A percentile compares a stretch with the other conserved stretches of the same genome.
These are phyloP conservation scores for Eleusine indica DNA, from an alignment of 176 grass and related monocot species.

Conservation along the genomic window DNA sequence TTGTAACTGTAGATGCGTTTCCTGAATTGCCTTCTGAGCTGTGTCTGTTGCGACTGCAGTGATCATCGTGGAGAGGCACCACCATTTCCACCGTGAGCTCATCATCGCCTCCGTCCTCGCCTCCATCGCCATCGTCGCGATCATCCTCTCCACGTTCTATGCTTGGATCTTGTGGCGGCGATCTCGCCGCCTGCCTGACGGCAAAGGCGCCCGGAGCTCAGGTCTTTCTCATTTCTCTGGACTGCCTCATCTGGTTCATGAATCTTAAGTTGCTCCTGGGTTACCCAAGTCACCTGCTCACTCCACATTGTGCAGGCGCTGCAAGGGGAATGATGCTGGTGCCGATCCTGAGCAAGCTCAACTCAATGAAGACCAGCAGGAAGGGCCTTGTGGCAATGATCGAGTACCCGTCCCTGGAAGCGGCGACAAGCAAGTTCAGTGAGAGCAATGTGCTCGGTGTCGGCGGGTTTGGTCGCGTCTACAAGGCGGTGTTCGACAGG, in stretches of 20 bases:
- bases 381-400: constrained; percentile 77
- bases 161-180: constrained; percentile 77
- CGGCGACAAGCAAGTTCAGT: constrained; percentile 69
- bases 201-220: constrained; percentile 57
- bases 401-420: constrained; percentile 68
- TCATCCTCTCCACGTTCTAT: constrained; percentile 65
- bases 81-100: constrained; percentile 78
- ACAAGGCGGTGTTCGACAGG: constrained; percentile 73
- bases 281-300: not conserved
- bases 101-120: constrained; percentile 60
- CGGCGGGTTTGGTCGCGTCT: constrained; percentile 79
- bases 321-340: constrained; percentile 61
- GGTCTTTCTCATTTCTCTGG: constrained; percentile 38
- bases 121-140: constrained; percentile 62
- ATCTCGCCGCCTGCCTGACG: constrained; percentile 40
- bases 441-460: constrained; percentile 77
- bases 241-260: not conserved
- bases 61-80: constrained; percentile 54
- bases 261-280: not conserved
- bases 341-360: constrained; percentile 78
- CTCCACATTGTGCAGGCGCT: constrained; percentile 47
- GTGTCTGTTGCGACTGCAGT: constrained; percentile 34
- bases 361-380: constrained; percentile 62
- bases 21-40: not conserved
- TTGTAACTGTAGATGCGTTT: not conserved